A percentile compares a stretch with the other conserved stretches of the same genome.
These are phyloP conservation scores for Vigna hirtella DNA, from an alignment of 306 rosid genomes.

Conservation along the genomic window DNA sequence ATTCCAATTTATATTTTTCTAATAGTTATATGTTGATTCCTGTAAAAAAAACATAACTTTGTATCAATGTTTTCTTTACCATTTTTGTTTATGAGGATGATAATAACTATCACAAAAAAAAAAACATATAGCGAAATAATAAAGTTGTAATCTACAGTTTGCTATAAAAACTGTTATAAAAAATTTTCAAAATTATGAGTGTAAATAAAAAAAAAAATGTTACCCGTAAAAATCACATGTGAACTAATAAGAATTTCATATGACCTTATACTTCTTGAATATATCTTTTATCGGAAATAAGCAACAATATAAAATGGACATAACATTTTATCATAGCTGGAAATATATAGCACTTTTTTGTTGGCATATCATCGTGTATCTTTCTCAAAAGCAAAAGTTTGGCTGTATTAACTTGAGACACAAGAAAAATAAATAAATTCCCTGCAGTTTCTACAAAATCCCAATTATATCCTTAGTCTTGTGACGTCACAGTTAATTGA, in stretches of 20 bases:
- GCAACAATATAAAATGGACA: no score
- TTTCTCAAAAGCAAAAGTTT: slow-evolving; percentile 31
- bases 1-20: no score
- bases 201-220: background rate
- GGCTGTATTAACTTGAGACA: background rate
- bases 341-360: background rate
- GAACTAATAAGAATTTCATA: no score
- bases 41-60: no score
- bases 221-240: background rate
- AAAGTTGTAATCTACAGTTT: background rate
- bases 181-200: no score
- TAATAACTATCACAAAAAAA: no score
- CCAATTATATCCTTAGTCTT: slow-evolving; percentile 12
- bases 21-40: no score
- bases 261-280: no score
- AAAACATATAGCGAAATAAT: no score
- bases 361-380: background rate
- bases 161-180: background rate
- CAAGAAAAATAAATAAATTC: background rate
- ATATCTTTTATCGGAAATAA: no score
- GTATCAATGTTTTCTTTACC: no score
- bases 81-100: no score
- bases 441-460: background rate
- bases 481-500: background rate
- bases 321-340: background rate